A percentile compares a stretch with the other conserved stretches of the same genome.
phyloP scores from a whole-genome alignment of 805 yeast species.

The Saturnispora mendoncae region DNA sequence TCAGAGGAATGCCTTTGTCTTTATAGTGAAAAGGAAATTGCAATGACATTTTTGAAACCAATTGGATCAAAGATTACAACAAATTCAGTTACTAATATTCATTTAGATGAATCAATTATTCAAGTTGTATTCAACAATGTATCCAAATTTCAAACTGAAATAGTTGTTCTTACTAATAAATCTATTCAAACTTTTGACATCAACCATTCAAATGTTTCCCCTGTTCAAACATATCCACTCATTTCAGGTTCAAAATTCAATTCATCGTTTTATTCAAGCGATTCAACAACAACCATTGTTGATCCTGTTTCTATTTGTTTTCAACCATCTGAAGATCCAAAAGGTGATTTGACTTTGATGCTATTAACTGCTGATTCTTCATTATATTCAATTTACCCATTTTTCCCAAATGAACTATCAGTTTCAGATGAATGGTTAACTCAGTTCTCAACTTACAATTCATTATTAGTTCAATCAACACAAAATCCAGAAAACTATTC shows the following conservation, averaged over 20 bases:
- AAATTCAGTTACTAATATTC: background rate
- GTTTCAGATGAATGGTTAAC: conserved; percentile 28
- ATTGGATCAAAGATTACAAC: conserved; percentile 14
- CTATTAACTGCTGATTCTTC: conserved; percentile 49
- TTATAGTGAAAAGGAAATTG: conserved; percentile 17
- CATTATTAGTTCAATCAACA: conserved; percentile 19
- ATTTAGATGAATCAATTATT: conserved; percentile 23
- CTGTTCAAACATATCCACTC: conserved; percentile 20
- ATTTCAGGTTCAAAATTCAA: conserved; percentile 2
- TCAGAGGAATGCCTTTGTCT: conserved; percentile 24
- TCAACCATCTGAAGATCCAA: conserved; percentile 29
- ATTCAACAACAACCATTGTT: conserved; percentile 10
- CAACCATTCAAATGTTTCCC: conserved; percentile 17
- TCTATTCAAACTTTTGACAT: conserved; percentile 31
- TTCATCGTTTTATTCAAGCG: conserved; percentile 8
- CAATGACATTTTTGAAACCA: conserved; percentile 16
- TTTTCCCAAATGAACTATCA: conserved; percentile 40
- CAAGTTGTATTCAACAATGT: conserved; percentile 38
- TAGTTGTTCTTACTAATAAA: conserved; percentile 35
- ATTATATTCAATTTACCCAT: conserved; percentile 55
- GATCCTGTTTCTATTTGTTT: conserved; percentile 37
- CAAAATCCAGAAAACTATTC: conserved; percentile 15
- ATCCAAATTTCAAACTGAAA: conserved; percentile 34
- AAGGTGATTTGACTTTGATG: conserved; percentile 39
- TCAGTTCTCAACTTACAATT: conserved; percentile 20